phyloP scores from a whole-genome alignment of 2,329 filamentous ascomycete species.

The Exserohilum turcica region DNA sequence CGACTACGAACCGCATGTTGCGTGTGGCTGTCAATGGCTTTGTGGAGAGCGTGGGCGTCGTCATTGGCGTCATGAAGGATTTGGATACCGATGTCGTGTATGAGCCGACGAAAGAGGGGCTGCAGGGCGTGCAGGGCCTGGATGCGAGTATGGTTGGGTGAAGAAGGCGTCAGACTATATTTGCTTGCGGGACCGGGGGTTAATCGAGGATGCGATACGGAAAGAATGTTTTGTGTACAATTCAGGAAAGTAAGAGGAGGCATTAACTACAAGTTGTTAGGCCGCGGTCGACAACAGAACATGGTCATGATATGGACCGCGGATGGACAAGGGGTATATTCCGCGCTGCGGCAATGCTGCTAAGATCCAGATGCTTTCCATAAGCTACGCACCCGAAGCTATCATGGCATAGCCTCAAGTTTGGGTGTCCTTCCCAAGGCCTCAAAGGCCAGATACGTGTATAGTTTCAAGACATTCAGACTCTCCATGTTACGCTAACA shows the following conservation, averaged over 20 bases:
- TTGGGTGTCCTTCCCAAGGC: background rate
- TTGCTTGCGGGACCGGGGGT: background rate
- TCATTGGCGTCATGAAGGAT: conserved; percentile 88
- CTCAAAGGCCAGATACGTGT: background rate
- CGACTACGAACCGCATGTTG: conserved; percentile 94
- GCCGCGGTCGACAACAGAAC: background rate
- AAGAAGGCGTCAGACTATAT: background rate
- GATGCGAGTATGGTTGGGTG: conserved; percentile 66
- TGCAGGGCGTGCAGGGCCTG: conserved; percentile 73
- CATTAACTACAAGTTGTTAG: background rate
- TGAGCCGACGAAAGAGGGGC: conserved; percentile 47
- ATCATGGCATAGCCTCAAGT: background rate
- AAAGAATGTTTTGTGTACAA: background rate
- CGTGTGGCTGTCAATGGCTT: conserved; percentile 95
- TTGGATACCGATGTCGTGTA: conserved; percentile 82
- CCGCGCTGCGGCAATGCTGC: background rate
- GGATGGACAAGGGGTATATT: background rate
- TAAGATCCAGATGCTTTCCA: background rate
- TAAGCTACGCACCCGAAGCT: too few species aligned
- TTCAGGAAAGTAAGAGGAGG: background rate
- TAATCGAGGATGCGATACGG: background rate
- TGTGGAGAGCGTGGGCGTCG: conserved; percentile 84
- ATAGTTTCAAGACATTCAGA: background rate
- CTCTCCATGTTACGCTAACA: background rate
- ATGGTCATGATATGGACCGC: background rate